Evolutionary conservation across 2,329 filamentous ascomycete species (phyloP).

Genomic region (Ascochyta pisi): DNA sequence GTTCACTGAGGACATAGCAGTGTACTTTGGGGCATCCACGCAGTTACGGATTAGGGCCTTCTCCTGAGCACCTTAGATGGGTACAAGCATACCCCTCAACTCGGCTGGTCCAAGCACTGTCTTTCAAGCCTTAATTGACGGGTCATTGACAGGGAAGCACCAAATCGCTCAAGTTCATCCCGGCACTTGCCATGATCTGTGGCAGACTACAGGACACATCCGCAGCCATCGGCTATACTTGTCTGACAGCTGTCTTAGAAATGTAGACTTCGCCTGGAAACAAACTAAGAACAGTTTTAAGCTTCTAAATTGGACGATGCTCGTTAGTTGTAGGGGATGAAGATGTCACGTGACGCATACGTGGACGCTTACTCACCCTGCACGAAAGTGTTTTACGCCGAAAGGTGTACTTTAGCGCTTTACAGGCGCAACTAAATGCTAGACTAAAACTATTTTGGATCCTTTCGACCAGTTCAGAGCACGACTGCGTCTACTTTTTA

Average conservation of each 20-base stretch:
- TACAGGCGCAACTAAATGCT: background rate
- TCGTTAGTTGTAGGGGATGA: background rate
- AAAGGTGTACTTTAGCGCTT: background rate
- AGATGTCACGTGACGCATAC: background rate
- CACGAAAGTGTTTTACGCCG: background rate
- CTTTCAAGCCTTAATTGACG: background rate
- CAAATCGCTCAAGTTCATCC: background rate
- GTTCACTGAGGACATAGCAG: background rate
- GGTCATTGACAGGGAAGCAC: background rate
- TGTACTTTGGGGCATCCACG: background rate
- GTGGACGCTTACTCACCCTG: background rate
- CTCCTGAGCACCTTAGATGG: background rate
- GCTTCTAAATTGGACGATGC: background rate
- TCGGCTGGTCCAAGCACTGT: background rate
- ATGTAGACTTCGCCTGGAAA: background rate
- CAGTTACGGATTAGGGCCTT: background rate
- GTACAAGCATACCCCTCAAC: background rate
- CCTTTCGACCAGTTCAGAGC: background rate
- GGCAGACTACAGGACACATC: background rate
- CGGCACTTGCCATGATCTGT: background rate
- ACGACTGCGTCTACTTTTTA: background rate
- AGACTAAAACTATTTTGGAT: background rate
- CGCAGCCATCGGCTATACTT: background rate
- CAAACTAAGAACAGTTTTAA: too few relatives aligned
- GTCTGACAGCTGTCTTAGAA: background rate